phyloP scores from a whole-genome alignment of 345 rosid genomes.

The Eucalyptus sideroxylon region DNA sequence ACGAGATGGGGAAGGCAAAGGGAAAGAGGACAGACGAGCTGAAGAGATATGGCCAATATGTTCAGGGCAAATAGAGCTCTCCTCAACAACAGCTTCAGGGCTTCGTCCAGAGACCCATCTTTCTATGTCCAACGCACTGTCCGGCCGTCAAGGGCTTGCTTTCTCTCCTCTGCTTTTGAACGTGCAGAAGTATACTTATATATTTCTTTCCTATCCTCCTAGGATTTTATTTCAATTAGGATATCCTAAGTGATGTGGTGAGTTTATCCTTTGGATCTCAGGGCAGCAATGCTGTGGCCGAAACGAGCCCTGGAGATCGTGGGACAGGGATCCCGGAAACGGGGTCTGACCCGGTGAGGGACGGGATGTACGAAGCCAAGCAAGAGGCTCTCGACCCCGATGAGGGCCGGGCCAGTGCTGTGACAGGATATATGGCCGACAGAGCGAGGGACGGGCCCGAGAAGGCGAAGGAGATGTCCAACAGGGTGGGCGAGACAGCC shows the following conservation, averaged over 20 bases:
- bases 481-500: slow-evolving; percentile 19
- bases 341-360: neutral
- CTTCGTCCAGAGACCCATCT: neutral
- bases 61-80: slow-evolving; percentile 5
- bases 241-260: neutral
- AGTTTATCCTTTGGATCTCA: neutral
- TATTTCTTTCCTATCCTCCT: neutral
- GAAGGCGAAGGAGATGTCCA: slow-evolving; percentile 19
- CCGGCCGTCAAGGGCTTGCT: neutral
- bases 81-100: neutral
- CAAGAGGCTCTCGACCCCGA: slow-evolving; percentile 1
- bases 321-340: neutral
- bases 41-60: neutral
- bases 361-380: slow-evolving; percentile 1
- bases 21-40: neutral
- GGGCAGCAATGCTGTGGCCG: slow-evolving; percentile 10
- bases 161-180: slow-evolving; percentile 6
- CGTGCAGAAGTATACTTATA: neutral
- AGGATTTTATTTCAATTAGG: neutral
- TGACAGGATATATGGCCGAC: slow-evolving; percentile 10
- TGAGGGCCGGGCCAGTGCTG: slow-evolving; percentile 1
- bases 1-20: neutral
- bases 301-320: neutral
- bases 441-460: slow-evolving; percentile 27
- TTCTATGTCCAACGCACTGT: neutral